These are phyloP conservation scores for Drechslerella stenobrocha DNA, from an alignment of 2,329 filamentous ascomycete genomes.

Conservation along the genomic window DNA sequence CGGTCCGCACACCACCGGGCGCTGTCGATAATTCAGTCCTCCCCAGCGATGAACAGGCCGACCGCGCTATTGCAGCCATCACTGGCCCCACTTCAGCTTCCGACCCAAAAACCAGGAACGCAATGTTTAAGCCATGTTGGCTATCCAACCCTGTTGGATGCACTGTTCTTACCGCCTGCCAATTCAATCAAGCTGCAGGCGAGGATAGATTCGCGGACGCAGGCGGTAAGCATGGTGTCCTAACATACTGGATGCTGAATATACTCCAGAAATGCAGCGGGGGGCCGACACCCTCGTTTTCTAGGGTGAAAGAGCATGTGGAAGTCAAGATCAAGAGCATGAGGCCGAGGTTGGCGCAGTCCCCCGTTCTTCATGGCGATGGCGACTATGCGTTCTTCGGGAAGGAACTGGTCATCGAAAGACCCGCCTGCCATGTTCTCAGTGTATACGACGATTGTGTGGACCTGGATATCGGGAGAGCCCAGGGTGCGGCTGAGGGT, in stretches of 20 bases:
- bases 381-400: slow-evolving; percentile 31
- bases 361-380: slow-evolving; percentile 31
- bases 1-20: slow-evolving; percentile 3
- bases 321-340: not conserved
- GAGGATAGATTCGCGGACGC: slow-evolving; percentile 3
- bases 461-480: slow-evolving; percentile 33
- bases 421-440: slow-evolving; percentile 14
- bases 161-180: slow-evolving; percentile 33
- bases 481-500: slow-evolving; percentile 19
- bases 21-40: not conserved
- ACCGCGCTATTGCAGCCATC: not conserved
- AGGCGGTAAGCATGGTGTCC: slow-evolving; percentile 4
- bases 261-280: not conserved
- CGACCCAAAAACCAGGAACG: slow-evolving; percentile 6
- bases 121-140: slow-evolving; percentile 15
- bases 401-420: slow-evolving; percentile 25
- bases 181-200: slow-evolving; percentile 20
- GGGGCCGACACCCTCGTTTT: slow-evolving; percentile 6
- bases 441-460: not conserved
- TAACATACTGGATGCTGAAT: slow-evolving; percentile 29
- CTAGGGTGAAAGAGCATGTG: slow-evolving; percentile 13
- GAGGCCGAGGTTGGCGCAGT: slow-evolving; percentile 7
- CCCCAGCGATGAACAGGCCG: not conserved
- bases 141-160: slow-evolving; percentile 25
- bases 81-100: not conserved